Base-by-base conservation (phyloP, 2,329 filamentous ascomycete species). In the Peltaster fructicola region DNA sequence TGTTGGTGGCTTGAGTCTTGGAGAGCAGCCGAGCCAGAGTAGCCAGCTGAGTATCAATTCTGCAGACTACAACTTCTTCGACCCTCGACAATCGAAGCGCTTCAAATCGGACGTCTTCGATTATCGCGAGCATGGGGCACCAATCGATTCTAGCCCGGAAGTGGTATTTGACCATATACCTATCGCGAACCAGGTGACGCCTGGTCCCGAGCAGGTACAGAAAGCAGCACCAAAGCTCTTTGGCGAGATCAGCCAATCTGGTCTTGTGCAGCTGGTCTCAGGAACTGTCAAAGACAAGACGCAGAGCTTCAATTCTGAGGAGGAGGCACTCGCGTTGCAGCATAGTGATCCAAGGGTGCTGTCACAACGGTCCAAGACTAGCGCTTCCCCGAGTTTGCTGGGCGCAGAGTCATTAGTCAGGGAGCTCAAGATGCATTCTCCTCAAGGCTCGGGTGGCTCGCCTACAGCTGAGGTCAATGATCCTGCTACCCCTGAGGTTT, bases 1-100 rank as follows among this genome's bases (percentile, higher is more conserved):
- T 32, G 65, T 73, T 2, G 75, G 73, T 1, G 69, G 73, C 33
- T 53, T 80, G 14, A 77, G 67, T 31, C 51, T 80, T 2, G 43
- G 61, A 13, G 67, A 72, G 27, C 48, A 51, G 8, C 26, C 34
- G 19, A 40, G 36, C 20, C 31, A 35, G 24, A 35, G 30, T 22
- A 41, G 42, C 17, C 45, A 44, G 24, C 34, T 41, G 17, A 47
- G 42, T 26, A 35, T 45, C 19, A 38, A 47, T 8, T 49, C 47
- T 3, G 45, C 47, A 4, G 53, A 52, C 17, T 43, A 44, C 26
- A 36, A 49, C 20, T 50, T 47, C 29, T 41, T 51, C 21, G 49
- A 52, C 15, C 46, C 43, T 15, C 43, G 51, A 16, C 45, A 53
- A 30, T 52, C 54, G 3, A 61, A 61, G 39, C 50, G 53, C 11